Percentiles rank a stretch among this genome's conserved stretches.
These are phyloP conservation scores for Cryomyces minteri DNA, from an alignment of 495 filamentous ascomycete genomes.

Conservation along the genomic window DNA sequence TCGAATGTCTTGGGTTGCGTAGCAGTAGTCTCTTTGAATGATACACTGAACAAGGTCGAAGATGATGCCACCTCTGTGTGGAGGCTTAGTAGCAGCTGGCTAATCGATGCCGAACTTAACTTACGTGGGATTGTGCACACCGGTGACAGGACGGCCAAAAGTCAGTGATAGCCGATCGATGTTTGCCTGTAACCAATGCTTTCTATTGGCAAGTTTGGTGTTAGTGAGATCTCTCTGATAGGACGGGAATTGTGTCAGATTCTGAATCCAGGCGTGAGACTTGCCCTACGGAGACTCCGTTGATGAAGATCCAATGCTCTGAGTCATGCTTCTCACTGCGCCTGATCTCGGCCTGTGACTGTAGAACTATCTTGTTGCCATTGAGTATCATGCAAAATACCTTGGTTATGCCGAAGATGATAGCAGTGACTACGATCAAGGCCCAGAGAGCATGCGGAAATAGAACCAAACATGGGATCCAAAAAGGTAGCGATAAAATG, in stretches of 20 bases:
- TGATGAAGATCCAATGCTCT: constrained; percentile 61
- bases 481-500: not conserved
- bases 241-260: not conserved
- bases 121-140: constrained; percentile 63
- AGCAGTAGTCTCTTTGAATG: constrained; percentile 56
- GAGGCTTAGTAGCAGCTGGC: not conserved
- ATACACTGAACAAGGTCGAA: constrained; percentile 64
- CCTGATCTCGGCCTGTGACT: constrained; percentile 3
- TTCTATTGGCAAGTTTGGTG: constrained; percentile 10
- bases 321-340: constrained; percentile 16
- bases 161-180: constrained; percentile 53
- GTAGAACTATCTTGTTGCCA: not conserved
- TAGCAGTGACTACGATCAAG: not conserved
- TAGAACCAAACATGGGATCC: not conserved
- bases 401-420: not conserved
- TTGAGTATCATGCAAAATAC: constrained; percentile 1
- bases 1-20: constrained; percentile 52
- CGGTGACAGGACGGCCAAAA: constrained; percentile 55
- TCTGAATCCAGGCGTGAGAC: constrained; percentile 11
- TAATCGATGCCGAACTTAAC: not conserved
- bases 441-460: not conserved
- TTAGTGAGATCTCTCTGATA: not conserved
- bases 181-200: constrained; percentile 45
- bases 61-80: constrained; percentile 34
- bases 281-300: constrained; percentile 46